Evolutionary conservation across 805 yeast species (phyloP).

Genomic region (Candida krabiensis): DNA sequence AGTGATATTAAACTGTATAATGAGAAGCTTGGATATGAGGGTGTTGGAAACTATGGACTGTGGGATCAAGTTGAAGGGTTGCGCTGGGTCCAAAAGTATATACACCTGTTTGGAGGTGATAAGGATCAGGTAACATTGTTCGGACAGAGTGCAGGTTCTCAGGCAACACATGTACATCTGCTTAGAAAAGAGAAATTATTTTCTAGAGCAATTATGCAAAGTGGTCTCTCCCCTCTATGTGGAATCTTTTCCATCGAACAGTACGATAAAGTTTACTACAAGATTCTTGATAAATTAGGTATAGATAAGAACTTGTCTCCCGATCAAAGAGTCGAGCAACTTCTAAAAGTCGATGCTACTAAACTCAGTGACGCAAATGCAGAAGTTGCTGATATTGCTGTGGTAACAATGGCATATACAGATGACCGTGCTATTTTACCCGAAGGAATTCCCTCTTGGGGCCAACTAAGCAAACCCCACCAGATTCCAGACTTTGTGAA

Average conservation of each 20-base stretch:
- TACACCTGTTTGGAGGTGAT: conserved; percentile 23
- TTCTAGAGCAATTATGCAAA: conserved; percentile 14
- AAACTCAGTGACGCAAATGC: conserved; percentile 11
- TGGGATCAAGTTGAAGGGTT: conserved; percentile 24
- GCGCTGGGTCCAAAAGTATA: conserved; percentile 20
- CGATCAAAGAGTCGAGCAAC: conserved; percentile 5
- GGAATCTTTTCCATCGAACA: conserved; percentile 14
- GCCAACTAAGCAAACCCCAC: conserved; percentile 4
- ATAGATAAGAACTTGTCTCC: conserved; percentile 7
- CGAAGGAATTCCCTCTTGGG: conserved; percentile 12
- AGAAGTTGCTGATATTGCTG: conserved; percentile 7
- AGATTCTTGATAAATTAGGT: conserved; percentile 12
- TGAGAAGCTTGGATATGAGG: conserved; percentile 4
- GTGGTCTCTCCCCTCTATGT: conserved; percentile 17
- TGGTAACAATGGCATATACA: conserved; percentile 14
- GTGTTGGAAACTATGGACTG: conserved; percentile 19
- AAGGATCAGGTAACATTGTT: conserved; percentile 17
- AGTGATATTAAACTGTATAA: conserved; percentile 11
- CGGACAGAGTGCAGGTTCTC: conserved; percentile 25
- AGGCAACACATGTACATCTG: conserved; percentile 8
- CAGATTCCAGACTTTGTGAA: conserved; percentile 12
- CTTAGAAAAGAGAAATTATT: conserved; percentile 7
- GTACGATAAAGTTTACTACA: conserved; percentile 14
- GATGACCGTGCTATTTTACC: conserved; percentile 5
- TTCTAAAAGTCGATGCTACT: conserved; percentile 6